Conservation (phyloP, 108 stramenopile species). For the Cyclotella choctawhatcheeana region DNA sequence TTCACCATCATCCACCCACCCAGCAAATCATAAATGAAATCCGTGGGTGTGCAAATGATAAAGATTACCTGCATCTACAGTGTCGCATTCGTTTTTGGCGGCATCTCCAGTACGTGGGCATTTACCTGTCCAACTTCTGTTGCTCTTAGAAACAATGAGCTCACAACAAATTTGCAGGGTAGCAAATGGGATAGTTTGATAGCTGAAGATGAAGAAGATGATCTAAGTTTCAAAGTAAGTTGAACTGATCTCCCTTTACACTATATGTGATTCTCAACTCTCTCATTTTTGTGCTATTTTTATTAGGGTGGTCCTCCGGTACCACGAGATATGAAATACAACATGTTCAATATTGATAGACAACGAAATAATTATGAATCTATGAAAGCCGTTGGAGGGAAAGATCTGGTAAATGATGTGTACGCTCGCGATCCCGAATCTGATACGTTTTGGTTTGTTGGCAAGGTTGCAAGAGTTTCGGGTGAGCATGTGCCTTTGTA, state of each 20-base stretch:
- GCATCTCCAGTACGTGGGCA: constrained; percentile 9
- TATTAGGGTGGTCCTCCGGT: constrained; percentile 50
- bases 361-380: constrained; percentile 68
- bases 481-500: too few species aligned
- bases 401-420: constrained; percentile 74
- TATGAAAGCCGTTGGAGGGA: constrained; percentile 70
- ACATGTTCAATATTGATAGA: constrained; percentile 63
- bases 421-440: constrained; percentile 71
- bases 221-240: constrained; percentile 33
- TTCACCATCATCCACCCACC: neutral
- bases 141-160: neutral
- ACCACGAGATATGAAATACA: constrained; percentile 81
- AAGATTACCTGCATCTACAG: neutral
- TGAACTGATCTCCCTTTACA: too few species aligned
- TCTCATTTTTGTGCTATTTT: too few species aligned
- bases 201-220: constrained; percentile 67
- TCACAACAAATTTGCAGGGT: constrained; percentile 15
- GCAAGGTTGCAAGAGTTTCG: constrained; percentile 81
- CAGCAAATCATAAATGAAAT: neutral
- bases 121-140: constrained; percentile 4
- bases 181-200: constrained; percentile 70
- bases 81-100: neutral
- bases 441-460: constrained; percentile 78
- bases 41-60: neutral
- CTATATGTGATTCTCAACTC: too few species aligned